phyloP scores from a whole-genome alignment of 2,329 filamentous ascomycete species.

The Diplodia sapinea region DNA sequence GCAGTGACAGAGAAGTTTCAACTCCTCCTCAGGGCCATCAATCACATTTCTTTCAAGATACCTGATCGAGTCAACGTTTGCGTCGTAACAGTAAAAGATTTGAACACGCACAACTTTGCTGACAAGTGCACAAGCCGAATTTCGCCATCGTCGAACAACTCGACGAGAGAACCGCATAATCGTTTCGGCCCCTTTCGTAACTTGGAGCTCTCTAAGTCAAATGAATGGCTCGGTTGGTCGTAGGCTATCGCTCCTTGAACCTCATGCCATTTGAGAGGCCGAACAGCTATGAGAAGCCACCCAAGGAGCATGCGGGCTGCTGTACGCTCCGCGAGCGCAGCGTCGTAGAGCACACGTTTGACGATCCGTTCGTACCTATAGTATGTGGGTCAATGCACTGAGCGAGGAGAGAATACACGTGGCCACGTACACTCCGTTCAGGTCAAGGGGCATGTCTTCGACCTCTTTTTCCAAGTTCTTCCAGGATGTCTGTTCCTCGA shows the following conservation, averaged over 20 bases:
- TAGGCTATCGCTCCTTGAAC: constrained; percentile 49
- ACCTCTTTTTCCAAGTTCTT: background rate
- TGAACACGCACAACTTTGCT: background rate
- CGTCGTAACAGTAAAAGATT: background rate
- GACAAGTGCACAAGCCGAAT: background rate
- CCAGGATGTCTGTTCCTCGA: background rate
- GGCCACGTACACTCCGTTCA: background rate
- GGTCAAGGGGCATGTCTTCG: background rate
- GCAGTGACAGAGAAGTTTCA: background rate
- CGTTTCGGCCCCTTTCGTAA: background rate
- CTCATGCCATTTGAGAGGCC: constrained; percentile 52
- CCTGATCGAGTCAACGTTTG: background rate
- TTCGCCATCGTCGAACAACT: background rate
- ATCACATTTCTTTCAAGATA: background rate
- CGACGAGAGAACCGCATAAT: background rate
- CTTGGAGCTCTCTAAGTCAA: background rate
- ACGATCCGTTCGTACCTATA: background rate
- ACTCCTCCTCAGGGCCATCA: background rate
- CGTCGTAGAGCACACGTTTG: background rate
- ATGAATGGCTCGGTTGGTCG: constrained; percentile 30
- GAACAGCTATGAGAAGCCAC: constrained; percentile 51
- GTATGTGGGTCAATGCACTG: background rate
- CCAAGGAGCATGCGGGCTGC: constrained; percentile 45
- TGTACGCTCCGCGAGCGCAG: constrained; percentile 37
- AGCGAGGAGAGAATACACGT: background rate